phyloP scores from a whole-genome alignment of 331 rosid genomes.

The Cydonia oblonga region DNA sequence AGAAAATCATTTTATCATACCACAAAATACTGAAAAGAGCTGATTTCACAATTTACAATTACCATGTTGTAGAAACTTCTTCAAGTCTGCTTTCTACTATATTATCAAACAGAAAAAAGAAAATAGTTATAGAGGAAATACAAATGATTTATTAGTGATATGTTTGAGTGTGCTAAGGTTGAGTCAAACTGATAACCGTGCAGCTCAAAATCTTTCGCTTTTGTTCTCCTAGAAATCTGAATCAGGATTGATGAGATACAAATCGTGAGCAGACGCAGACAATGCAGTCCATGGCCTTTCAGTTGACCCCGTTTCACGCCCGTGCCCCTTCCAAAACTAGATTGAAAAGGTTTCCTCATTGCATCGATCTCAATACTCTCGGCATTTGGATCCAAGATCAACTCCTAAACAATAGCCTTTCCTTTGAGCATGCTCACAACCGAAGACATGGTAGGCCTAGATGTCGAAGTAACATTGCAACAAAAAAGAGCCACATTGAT shows the following conservation, averaged over 20 bases:
- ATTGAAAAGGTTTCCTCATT: constrained; percentile 11
- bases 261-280: constrained; percentile 25
- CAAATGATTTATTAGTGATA: too few relatives aligned
- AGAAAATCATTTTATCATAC: too few relatives aligned
- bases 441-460: constrained; percentile 51
- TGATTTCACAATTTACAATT: too few relatives aligned
- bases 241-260: constrained; percentile 21
- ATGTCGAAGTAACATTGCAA: constrained; percentile 29
- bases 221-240: constrained; percentile 31
- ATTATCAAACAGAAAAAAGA: too few relatives aligned
- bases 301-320: constrained; percentile 7
- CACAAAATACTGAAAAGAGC: too few relatives aligned
- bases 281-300: constrained; percentile 34
- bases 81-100: too few relatives aligned
- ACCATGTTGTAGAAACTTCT: too few relatives aligned
- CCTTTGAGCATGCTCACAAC: constrained; percentile 76
- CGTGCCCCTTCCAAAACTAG: too few relatives aligned
- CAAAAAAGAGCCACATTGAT: constrained; percentile 55
- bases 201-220: background rate
- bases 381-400: constrained; percentile 13
- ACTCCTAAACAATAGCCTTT: constrained; percentile 18
- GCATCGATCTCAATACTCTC: constrained; percentile 12
- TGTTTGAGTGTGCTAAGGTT: too few relatives aligned
- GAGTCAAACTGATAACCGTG: too few relatives aligned
- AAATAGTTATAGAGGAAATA: too few relatives aligned